phyloP scores from a whole-genome alignment of 805 yeast species.

The Nakazawaea populi region DNA sequence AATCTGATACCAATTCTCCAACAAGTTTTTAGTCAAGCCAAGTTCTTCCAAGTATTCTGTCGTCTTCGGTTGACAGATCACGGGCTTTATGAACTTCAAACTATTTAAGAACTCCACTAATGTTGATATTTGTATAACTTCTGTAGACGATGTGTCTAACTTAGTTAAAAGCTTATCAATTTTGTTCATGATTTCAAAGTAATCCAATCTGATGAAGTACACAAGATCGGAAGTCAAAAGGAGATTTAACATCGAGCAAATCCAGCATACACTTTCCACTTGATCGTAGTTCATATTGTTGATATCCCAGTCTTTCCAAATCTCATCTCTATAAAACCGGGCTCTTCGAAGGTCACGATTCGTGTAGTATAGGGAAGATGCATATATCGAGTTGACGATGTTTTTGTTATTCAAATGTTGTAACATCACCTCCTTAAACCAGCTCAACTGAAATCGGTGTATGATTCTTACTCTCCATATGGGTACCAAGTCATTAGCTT shows the following conservation, averaged over 20 bases:
- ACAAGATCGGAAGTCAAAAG: not conserved
- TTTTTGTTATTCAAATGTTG: not conserved
- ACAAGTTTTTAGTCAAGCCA: not conserved
- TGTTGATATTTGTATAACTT: not conserved
- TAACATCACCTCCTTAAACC: not conserved
- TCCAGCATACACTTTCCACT: conserved; percentile 1
- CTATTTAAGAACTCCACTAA: conserved; percentile 1
- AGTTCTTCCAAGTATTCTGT: not conserved
- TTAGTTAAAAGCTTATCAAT: not conserved
- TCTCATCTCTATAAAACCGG: not conserved
- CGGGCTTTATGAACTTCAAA: conserved; percentile 5
- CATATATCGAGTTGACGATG: conserved; percentile 1
- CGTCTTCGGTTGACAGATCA: not conserved
- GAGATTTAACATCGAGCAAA: conserved; percentile 1
- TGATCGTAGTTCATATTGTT: not conserved
- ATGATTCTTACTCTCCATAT: not conserved
- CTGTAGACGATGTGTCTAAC: not conserved
- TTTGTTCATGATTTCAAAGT: not conserved
- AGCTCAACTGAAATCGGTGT: not conserved
- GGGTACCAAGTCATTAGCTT: conserved; percentile 1
- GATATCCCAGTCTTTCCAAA: not conserved
- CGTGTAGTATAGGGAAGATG: not conserved
- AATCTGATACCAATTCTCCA: conserved; percentile 2
- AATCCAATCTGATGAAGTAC: not conserved
- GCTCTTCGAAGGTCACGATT: not conserved